Conservation (phyloP, 805 yeast genomes). For the Schwanniomyces yamadae region DNA sequence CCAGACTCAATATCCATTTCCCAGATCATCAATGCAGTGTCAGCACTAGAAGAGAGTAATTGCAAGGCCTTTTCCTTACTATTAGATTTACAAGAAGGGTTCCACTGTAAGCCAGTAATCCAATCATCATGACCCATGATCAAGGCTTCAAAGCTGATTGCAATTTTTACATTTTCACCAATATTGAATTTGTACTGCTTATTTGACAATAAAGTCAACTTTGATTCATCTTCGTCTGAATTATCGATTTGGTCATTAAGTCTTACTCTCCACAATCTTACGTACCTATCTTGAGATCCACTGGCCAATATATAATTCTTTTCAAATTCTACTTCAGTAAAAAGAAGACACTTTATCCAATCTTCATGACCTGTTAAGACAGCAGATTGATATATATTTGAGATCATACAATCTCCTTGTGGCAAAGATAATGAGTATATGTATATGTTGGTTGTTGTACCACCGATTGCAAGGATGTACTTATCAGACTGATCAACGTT, state of each 20-base stretch:
- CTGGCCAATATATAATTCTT: slow-evolving; percentile 71
- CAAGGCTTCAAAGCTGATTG: slow-evolving; percentile 84
- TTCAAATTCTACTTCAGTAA: slow-evolving; percentile 47
- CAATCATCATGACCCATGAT: slow-evolving; percentile 99
- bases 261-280: slow-evolving; percentile 81
- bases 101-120: slow-evolving; percentile 87
- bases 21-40: slow-evolving; percentile 93
- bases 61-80: slow-evolving; percentile 39
- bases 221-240: slow-evolving; percentile 52
- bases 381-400: slow-evolving; percentile 42
- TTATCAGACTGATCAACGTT: slow-evolving; percentile 28
- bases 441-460: slow-evolving; percentile 56
- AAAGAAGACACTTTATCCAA: slow-evolving; percentile 80
- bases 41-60: slow-evolving; percentile 85
- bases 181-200: slow-evolving; percentile 64
- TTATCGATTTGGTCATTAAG: slow-evolving; percentile 55
- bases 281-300: slow-evolving; percentile 91
- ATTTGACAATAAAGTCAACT: slow-evolving; percentile 60
- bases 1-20: slow-evolving; percentile 83
- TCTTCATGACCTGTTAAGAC: slow-evolving; percentile 88
- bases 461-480: slow-evolving; percentile 66
- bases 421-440: slow-evolving; percentile 47
- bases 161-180: slow-evolving; percentile 37
- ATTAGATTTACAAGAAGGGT: slow-evolving; percentile 36
- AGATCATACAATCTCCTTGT: slow-evolving; percentile 8